These are phyloP conservation scores for Cyclospora cayetanensis DNA, from an alignment of 169 alveolate genomes.

Conservation along the genomic window DNA sequence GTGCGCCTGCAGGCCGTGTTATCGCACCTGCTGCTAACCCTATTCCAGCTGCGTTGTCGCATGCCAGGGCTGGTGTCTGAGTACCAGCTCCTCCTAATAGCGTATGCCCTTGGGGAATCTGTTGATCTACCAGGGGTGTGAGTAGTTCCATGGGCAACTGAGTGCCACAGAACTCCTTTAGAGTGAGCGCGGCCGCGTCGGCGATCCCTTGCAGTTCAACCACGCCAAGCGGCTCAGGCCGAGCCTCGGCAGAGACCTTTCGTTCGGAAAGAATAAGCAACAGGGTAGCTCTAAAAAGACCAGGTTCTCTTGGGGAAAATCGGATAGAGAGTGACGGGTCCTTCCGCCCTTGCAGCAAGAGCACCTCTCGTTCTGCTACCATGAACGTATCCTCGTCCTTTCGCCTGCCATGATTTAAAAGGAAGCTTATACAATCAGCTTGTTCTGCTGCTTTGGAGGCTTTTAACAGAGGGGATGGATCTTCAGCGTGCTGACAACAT, in stretches of 20 bases:
- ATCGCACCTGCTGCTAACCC: not conserved
- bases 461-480: not conserved
- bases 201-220: constrained; percentile 30
- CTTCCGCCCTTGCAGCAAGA: not conserved
- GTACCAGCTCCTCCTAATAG: too few species aligned
- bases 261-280: not conserved
- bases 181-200: constrained; percentile 40
- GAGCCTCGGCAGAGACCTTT: not conserved
- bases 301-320: not conserved
- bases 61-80: not conserved
- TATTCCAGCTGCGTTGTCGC: not conserved
- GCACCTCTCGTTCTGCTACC: not conserved
- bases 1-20: too few species aligned
- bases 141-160: not conserved
- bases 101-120: too few species aligned
- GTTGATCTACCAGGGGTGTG: too few species aligned
- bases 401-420: too few species aligned
- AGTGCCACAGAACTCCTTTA: constrained; percentile 5
- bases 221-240: not conserved
- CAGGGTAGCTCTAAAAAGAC: constrained; percentile 5
- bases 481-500: not conserved
- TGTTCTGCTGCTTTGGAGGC: not conserved
- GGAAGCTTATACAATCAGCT: too few species aligned
- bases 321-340: not conserved
- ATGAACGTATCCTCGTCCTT: not conserved